Evolutionary conservation across 768 basidiomycete species (phyloP).

Genomic region (Pleurotus cornucopiae): DNA sequence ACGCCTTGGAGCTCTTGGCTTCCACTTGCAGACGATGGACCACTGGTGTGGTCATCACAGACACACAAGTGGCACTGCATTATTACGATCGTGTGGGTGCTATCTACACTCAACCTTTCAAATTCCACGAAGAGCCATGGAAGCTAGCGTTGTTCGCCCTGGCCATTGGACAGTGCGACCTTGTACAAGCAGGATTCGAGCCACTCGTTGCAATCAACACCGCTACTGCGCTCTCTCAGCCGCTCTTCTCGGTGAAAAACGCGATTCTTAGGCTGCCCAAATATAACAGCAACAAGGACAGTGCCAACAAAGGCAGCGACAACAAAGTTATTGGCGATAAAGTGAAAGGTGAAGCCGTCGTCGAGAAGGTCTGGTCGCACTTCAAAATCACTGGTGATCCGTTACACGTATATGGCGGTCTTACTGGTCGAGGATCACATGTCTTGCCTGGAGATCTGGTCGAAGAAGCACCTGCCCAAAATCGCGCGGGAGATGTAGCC

Average conservation of each 20-base stretch:
- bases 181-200: not conserved
- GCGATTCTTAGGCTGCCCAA: no score
- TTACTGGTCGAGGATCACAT: conserved; percentile 16
- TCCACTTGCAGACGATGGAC: not conserved
- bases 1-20: not conserved
- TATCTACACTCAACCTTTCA: not conserved
- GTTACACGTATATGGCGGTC: conserved; percentile 8
- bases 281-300: no score
- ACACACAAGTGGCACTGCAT: not conserved
- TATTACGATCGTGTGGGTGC: not conserved
- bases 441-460: conserved; percentile 10
- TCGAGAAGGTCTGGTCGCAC: not conserved
- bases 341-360: not conserved
- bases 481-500: no score
- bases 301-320: no score
- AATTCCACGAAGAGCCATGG: not conserved
- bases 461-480: not conserved
- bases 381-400: not conserved
- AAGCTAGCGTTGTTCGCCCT: not conserved
- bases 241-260: no score
- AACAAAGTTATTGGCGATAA: not conserved
- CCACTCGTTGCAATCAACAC: no score
- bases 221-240: no score
- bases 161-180: not conserved
- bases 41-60: not conserved